Evolutionary conservation across 2,329 filamentous ascomycete species (phyloP), one percentile per base, ranked within the genome.

Genomic region (Clonostachys solani): DNA sequence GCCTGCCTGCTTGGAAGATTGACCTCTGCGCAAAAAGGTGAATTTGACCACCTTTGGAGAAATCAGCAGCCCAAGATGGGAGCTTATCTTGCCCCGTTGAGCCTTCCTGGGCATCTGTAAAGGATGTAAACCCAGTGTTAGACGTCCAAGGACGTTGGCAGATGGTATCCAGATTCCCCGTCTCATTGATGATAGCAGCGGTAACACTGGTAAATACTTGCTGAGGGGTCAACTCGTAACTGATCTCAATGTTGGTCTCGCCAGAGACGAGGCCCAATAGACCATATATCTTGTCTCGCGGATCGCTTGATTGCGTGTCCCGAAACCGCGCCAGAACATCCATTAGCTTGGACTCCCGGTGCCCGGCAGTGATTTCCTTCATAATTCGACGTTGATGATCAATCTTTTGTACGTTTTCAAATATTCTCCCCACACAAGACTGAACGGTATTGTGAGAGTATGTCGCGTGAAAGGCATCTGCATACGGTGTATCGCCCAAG

Each of bases 11-110:
- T 12, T 47, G 42, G 33, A 47, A 47, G 29, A 47, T 47, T 16
- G 45, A 37, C 29, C 45, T 42, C 34, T 47, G 45, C 17, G 45
- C 45, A 37, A 47, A 47, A n/a, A 47, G 45, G 29, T n/a, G 16
- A 7, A 47, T 34, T 5, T 12, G 12, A 8, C 45, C 45, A 13
- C 12, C 19, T 13, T 12, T 17, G 7, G 23, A 38, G 19, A 46
- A 46, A 17, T 38, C 36, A 38, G 36, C 36, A 38, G 36, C 36
- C 36, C 36, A 38, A 18, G 36, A 38, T n/a, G 36, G 36, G 17
- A n/a, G 36, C 10, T 29, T 29, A 10, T 29, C 23, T 29, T 29
- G 8, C 23, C 23, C 23, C 10, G 23, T 29, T 29, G 23, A 10
- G 23, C 8, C 10, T 29, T 29, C 23, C 10, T 29, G 23, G 23